Base-by-base conservation (phyloP, 169 alveolate species). In the Toxoplasma gondii region DNA sequence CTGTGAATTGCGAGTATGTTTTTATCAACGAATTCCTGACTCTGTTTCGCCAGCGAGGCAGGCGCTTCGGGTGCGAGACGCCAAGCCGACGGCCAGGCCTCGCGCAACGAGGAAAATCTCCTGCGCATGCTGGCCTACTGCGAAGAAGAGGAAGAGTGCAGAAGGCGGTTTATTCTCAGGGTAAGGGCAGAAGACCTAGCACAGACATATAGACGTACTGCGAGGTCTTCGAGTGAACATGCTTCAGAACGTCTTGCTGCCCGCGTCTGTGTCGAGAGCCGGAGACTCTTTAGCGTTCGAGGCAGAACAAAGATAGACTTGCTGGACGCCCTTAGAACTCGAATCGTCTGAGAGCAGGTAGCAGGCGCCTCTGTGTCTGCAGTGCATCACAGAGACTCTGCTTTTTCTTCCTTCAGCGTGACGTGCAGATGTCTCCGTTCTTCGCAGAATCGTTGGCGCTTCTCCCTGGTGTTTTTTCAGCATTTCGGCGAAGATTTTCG, bases 401-500 rank as follows among this genome's bases (percentile, higher is more conserved):
- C n/a, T n/a, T n/a, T n/a, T n/a, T n/a, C n/a, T n/a, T n/a, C n/a
- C n/a, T n/a, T n/a, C n/a, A n/a, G n/a, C n/a, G n/a, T n/a, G n/a
- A n/a, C n/a, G n/a, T n/a, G n/a, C n/a, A n/a, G n/a, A n/a, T n/a
- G n/a, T n/a, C n/a, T n/a, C n/a, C n/a, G n/a, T n/a, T n/a, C n/a
- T n/a, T n/a, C n/a, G n/a, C n/a, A n/a, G n/a, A n/a, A n/a, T n/a
- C n/a, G n/a, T n/a, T n/a, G n/a, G n/a, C 74, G 74, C 29, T 22
- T 22, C 7, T 64, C n/a, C 22, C 22, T 64, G 31, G 74, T 64
- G 4, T 4, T 27, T 22, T 7, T 31, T 4, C 95, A 93, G 95
- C 95, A 93, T 64, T 93, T 93, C 39, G 95, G 95, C 44, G 95
- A 93, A 90, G 84, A 83, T 27, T 93, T 93, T 53, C 38, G 83